Conservation (phyloP, 495 filamentous ascomycete genomes). For the Penicillium coffeae region DNA sequence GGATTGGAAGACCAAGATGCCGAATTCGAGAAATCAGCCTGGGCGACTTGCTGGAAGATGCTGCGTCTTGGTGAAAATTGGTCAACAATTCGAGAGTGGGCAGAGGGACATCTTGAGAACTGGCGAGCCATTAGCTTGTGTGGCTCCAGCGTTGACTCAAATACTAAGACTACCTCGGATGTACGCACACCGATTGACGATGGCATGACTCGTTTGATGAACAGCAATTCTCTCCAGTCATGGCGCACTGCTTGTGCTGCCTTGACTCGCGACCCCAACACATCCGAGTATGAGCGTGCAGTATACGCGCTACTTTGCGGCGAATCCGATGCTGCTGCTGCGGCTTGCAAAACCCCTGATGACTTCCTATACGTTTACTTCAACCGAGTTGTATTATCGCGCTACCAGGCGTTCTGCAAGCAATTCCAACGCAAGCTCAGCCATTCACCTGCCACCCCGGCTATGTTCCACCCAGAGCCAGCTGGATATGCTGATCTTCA, state of each 20-base stretch:
- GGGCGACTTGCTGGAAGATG: constrained; percentile 87
- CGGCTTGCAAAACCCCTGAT: constrained; percentile 77
- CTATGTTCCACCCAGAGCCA: constrained; percentile 35
- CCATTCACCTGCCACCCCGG: constrained; percentile 30
- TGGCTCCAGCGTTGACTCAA: constrained; percentile 37
- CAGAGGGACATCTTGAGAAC: constrained; percentile 66
- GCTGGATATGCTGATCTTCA: constrained; percentile 37
- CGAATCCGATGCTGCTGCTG: constrained; percentile 69
- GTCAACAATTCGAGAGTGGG: constrained; percentile 75
- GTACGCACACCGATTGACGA: constrained; percentile 38
- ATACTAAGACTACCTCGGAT: constrained; percentile 11
- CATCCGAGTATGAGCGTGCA: constrained; percentile 75
- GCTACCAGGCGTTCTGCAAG: constrained; percentile 44
- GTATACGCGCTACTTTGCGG: constrained; percentile 87
- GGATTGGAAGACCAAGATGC: constrained; percentile 74
- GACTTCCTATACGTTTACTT: constrained; percentile 89
- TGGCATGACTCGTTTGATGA: constrained; percentile 46
- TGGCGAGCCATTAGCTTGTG: constrained; percentile 70
- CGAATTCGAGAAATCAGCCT: constrained; percentile 80
- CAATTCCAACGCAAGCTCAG: constrained; percentile 42
- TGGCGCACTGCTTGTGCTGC: constrained; percentile 84
- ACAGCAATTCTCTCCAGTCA: constrained; percentile 44
- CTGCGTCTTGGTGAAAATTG: constrained; percentile 70
- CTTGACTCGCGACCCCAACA: constrained; percentile 62
- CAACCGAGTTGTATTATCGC: constrained; percentile 68